These are phyloP conservation scores for Penicillium herquei DNA, from an alignment of 495 filamentous ascomycete genomes.

Conservation along the genomic window DNA sequence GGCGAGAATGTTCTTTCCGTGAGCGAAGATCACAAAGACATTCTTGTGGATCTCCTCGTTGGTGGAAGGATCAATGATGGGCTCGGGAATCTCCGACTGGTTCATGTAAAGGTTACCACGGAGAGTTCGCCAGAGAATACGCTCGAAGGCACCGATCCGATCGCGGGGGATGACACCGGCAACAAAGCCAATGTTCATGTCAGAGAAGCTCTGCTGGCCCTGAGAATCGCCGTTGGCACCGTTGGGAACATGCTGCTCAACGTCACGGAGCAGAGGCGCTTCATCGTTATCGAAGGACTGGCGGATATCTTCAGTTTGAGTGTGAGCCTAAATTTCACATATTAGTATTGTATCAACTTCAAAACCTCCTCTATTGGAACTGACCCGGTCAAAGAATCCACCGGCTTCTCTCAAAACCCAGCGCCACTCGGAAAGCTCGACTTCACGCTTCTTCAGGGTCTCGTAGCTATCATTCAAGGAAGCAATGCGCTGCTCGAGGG, in stretches of 20 bases:
- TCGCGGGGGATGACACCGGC: constrained; percentile 93
- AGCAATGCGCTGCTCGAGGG: constrained; percentile 84
- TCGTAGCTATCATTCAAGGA: constrained; percentile 97
- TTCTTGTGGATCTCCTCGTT: constrained; percentile 95
- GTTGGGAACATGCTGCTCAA: constrained; percentile 67
- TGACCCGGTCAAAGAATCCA: constrained; percentile 87
- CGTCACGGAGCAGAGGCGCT: constrained; percentile 76
- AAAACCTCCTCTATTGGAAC: constrained; percentile 10
- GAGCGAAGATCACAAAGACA: constrained; percentile 98
- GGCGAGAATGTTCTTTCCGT: constrained; percentile 94
- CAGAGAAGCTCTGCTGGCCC: constrained; percentile 80
- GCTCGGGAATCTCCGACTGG: constrained; percentile 93
- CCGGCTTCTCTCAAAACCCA: constrained; percentile 95
- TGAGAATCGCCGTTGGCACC: constrained; percentile 68
- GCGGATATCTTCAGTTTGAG: constrained; percentile 94
- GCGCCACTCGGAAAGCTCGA: constrained; percentile 95
- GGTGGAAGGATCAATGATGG: constrained; percentile 87
- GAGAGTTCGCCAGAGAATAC: constrained; percentile 93
- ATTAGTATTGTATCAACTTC: constrained; percentile 23
- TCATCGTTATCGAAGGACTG: constrained; percentile 85
- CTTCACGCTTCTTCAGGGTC: constrained; percentile 93
- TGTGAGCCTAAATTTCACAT: constrained; percentile 61
- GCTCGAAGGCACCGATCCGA: constrained; percentile 90
- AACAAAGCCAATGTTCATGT: constrained; percentile 99
- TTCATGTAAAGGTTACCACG: constrained; percentile 99